phyloP scores from a whole-genome alignment of 2,329 filamentous ascomycete genomes.

The Fusarium multiceps region DNA sequence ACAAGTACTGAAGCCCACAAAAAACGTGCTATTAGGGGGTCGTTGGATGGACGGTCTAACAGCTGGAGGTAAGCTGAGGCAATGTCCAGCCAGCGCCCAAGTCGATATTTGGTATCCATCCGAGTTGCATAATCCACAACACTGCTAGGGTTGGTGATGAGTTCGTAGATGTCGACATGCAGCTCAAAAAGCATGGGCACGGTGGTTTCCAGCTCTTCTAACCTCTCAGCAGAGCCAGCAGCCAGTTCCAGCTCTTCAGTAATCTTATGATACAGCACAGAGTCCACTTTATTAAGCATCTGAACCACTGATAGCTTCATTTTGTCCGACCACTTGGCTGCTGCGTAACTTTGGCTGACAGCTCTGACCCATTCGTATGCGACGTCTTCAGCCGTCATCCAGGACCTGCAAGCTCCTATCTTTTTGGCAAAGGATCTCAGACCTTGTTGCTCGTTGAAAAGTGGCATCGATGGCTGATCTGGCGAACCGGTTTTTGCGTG shows the following conservation, averaged over 20 bases:
- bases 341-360: constrained; percentile 63
- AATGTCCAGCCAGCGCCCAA: constrained; percentile 64
- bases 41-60: constrained; percentile 49
- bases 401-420: constrained; percentile 57
- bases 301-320: constrained; percentile 69
- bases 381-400: constrained; percentile 67
- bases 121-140: constrained; percentile 62
- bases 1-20: constrained; percentile 68
- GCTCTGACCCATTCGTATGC: constrained; percentile 68
- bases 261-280: constrained; percentile 61
- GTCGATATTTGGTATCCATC: constrained; percentile 60
- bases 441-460: constrained; percentile 65
- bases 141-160: constrained; percentile 67
- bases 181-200: constrained; percentile 71
- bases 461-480: constrained; percentile 58
- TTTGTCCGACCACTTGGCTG: constrained; percentile 67
- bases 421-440: constrained; percentile 63
- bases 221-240: constrained; percentile 38
- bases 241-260: constrained; percentile 55
- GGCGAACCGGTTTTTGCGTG: constrained; percentile 69
- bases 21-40: constrained; percentile 62
- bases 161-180: constrained; percentile 70
- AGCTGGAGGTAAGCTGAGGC: constrained; percentile 59
- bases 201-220: constrained; percentile 56
- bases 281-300: constrained; percentile 65